phyloP scores from a whole-genome alignment of 129 eudicot genomes.

The Silybum marianum region DNA sequence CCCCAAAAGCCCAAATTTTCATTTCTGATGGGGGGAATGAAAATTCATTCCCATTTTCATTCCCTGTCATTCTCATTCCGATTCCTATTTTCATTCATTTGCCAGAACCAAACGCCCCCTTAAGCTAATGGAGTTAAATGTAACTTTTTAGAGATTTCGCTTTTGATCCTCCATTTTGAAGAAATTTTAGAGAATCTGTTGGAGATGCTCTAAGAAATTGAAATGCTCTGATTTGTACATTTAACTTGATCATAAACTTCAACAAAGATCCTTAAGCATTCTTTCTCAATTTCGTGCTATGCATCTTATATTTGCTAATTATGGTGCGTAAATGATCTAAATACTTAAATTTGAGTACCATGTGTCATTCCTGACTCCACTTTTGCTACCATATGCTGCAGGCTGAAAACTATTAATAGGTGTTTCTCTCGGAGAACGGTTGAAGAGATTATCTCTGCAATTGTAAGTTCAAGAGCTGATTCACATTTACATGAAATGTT shows the following conservation, averaged over 20 bases:
- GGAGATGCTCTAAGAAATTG: not conserved
- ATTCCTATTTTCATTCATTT: no score
- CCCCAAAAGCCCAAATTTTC: no score
- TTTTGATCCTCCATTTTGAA: not conserved
- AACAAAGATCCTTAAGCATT: not conserved
- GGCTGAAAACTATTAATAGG: constrained; percentile 63
- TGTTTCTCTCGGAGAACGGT: constrained; percentile 84
- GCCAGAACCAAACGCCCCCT: no score
- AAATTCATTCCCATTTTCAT: no score
- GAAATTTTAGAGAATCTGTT: not conserved
- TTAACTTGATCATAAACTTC: not conserved
- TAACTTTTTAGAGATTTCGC: not conserved
- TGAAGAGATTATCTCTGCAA: constrained; percentile 77
- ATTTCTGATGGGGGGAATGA: no score
- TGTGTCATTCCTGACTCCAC: not conserved
- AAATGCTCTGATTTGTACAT: not conserved
- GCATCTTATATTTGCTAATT: not conserved
- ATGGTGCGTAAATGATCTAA: not conserved
- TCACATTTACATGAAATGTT: not conserved
- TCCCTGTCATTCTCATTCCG: no score
- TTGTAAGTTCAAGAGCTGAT: constrained; percentile 50
- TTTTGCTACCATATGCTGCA: constrained; percentile 20
- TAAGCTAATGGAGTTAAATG: not conserved
- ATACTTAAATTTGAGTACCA: not conserved
- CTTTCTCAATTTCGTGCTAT: not conserved